Percentiles rank a stretch among this genome's conserved stretches.
Evolutionary conservation across 192 early-diverging fungal genomes (phyloP).

Genomic region (Backusella macrospora): DNA sequence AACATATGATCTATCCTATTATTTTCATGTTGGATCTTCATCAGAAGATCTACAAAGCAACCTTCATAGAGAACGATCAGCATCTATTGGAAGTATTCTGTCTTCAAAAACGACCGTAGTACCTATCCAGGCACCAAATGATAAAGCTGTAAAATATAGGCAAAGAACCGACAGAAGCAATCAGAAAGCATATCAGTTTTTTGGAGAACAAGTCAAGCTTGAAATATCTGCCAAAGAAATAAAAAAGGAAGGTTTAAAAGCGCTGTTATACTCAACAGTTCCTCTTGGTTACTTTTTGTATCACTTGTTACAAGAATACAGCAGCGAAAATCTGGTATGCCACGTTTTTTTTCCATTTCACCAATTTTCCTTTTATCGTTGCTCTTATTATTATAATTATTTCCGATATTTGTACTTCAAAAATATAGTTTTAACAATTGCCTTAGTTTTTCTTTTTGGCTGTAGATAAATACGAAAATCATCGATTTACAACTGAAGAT

Average conservation of each 20-base stretch:
- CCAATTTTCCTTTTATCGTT: neutral
- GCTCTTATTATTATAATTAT: neutral
- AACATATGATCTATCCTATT: slow-evolving; percentile 16
- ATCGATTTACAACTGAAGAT: neutral
- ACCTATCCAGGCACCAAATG: neutral
- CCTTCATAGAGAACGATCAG: neutral
- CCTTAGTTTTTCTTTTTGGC: slow-evolving; percentile 19
- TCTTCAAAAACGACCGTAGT: neutral
- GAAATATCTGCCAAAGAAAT: slow-evolving; percentile 16
- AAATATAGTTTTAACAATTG: neutral
- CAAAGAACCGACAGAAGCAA: neutral
- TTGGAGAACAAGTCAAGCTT: slow-evolving; percentile 15
- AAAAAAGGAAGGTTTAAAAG: slow-evolving; percentile 11
- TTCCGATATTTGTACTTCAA: neutral
- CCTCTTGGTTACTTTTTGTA: slow-evolving; percentile 19
- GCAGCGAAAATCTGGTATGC: slow-evolving; percentile 23
- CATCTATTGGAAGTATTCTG: neutral
- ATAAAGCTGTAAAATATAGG: neutral
- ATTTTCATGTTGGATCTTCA: slow-evolving; percentile 14
- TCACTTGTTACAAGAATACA: slow-evolving; percentile 22
- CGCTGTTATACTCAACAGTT: neutral
- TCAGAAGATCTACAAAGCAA: slow-evolving; percentile 1
- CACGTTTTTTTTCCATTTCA: neutral
- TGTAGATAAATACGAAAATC: slow-evolving; percentile 17
- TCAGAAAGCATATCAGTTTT: slow-evolving; percentile 12